These are phyloP conservation scores for Puccinia triticina DNA, from an alignment of 1,284 basidiomycete species.

Conservation along the genomic window DNA sequence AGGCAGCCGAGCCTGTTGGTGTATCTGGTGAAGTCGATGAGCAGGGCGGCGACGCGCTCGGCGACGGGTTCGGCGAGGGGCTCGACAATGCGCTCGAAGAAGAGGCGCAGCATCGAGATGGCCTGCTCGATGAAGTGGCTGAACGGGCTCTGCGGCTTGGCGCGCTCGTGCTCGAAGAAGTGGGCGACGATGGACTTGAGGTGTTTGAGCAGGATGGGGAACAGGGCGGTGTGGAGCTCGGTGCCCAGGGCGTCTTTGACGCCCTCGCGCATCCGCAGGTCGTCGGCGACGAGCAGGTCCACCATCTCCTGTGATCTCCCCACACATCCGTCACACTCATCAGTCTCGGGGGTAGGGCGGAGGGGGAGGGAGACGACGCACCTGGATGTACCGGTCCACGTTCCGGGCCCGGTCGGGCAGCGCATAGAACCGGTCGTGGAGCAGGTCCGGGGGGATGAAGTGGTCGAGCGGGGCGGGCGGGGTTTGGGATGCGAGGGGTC, in stretches of 20 bases:
- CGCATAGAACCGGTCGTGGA: conserved; percentile 48
- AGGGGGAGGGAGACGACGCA: no score
- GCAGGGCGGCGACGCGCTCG: no score
- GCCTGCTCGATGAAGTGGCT: no score
- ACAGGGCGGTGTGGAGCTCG: conserved; percentile 73
- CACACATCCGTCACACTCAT: no score
- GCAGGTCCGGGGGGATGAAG: conserved; percentile 42
- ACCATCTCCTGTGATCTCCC: conserved; percentile 67
- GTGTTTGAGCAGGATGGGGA: conserved; percentile 70
- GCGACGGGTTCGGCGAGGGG: no score
- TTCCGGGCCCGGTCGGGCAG: conserved; percentile 50
- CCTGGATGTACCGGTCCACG: conserved; percentile 50
- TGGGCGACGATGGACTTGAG: conserved; percentile 70
- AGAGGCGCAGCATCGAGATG: no score
- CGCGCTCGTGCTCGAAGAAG: conserved; percentile 53
- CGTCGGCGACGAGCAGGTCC: conserved; percentile 69
- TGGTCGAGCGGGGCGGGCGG: conserved; percentile 22
- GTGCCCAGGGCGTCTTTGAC: conserved; percentile 77
- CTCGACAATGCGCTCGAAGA: no score
- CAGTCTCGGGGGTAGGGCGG: no score
- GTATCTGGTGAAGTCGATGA: no score
- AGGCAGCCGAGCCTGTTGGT: no score
- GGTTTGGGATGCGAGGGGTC: conserved; percentile 20
- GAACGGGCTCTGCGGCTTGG: no score
- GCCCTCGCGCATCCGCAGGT: conserved; percentile 71